These are phyloP conservation scores for Tripterygium wilfordii DNA, from an alignment of 177 flowering plant species.

Conservation along the genomic window DNA sequence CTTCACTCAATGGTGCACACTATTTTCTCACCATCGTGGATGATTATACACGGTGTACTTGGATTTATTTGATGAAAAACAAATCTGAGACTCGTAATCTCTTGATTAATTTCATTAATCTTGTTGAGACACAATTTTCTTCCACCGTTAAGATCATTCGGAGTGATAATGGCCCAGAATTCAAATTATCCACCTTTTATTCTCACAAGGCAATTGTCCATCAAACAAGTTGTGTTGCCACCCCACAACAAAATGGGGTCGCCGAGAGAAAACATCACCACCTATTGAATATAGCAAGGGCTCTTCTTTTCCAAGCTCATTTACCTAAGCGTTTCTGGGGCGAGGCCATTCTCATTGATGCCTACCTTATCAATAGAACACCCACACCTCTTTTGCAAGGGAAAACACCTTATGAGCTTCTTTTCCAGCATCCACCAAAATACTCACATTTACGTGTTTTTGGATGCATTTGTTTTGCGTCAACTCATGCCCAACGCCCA, in stretches of 20 bases:
- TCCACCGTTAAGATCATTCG: background rate
- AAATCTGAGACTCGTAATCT: background rate
- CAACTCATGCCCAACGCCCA: background rate
- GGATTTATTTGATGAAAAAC: constrained; percentile 1
- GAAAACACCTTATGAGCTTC: constrained; percentile 1
- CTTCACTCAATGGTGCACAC: background rate
- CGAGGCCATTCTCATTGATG: background rate
- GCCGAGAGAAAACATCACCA: constrained; percentile 3
- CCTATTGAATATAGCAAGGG: background rate
- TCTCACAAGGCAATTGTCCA: background rate
- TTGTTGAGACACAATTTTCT: background rate
- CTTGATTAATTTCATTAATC: background rate
- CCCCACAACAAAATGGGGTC: background rate
- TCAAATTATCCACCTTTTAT: background rate
- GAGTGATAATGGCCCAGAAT: constrained; percentile 1
- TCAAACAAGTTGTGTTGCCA: background rate
- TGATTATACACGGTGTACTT: background rate
- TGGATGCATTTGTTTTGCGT: constrained; percentile 6
- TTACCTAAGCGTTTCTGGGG: background rate
- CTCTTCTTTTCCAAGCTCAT: background rate
- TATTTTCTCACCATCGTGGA: constrained; percentile 3
- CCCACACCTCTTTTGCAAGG: background rate
- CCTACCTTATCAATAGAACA: constrained; percentile 1
- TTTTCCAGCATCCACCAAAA: background rate
- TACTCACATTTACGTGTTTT: background rate